Percentiles rank a stretch among this genome's conserved stretches.
These are phyloP conservation scores for Phytophthora idaei DNA, from an alignment of 352 stramenopile genomes.

Conservation along the genomic window DNA sequence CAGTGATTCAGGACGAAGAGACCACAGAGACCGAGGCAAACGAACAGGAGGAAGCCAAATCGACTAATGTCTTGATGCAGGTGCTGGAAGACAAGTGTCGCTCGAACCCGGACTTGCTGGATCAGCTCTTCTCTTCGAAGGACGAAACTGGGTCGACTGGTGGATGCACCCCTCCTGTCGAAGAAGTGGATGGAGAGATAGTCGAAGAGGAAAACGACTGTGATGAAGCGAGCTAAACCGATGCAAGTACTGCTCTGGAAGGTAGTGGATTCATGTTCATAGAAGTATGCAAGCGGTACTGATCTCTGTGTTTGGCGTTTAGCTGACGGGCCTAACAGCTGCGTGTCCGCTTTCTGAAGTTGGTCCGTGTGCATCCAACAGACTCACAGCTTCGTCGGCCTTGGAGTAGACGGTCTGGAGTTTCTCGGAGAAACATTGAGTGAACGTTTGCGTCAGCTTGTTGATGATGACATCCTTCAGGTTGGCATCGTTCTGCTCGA, in stretches of 20 bases:
- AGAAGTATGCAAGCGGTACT: conserved; percentile 23
- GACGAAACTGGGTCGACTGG: conserved; percentile 47
- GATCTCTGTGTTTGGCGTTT: conserved; percentile 8
- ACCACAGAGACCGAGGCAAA: conserved; percentile 14
- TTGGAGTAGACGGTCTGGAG: conserved; percentile 62
- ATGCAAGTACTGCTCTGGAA: conserved; percentile 1
- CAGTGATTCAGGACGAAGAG: conserved; percentile 39
- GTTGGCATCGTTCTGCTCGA: conserved; percentile 78
- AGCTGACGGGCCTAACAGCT: conserved; percentile 26
- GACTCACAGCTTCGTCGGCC: conserved; percentile 56
- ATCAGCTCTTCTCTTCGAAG: conserved; percentile 59
- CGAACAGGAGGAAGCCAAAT: conserved; percentile 9
- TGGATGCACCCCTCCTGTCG: conserved; percentile 24
- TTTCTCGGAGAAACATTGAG: conserved; percentile 81
- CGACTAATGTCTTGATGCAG: conserved; percentile 47
- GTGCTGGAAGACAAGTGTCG: conserved; percentile 66
- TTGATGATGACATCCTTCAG: conserved; percentile 75
- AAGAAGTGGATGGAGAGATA: conserved; percentile 27
- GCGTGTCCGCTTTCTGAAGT: conserved; percentile 32
- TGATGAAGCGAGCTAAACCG: conserved; percentile 26
- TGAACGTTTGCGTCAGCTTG: conserved; percentile 70
- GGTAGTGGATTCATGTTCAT: conserved; percentile 31
- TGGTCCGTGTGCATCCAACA: conserved; percentile 37
- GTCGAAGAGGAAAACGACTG: conserved; percentile 32
- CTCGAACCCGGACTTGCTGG: conserved; percentile 42